These are phyloP conservation scores for Fomitopsis betulina DNA, from an alignment of 1,284 basidiomycete genomes.

Conservation along the genomic window DNA sequence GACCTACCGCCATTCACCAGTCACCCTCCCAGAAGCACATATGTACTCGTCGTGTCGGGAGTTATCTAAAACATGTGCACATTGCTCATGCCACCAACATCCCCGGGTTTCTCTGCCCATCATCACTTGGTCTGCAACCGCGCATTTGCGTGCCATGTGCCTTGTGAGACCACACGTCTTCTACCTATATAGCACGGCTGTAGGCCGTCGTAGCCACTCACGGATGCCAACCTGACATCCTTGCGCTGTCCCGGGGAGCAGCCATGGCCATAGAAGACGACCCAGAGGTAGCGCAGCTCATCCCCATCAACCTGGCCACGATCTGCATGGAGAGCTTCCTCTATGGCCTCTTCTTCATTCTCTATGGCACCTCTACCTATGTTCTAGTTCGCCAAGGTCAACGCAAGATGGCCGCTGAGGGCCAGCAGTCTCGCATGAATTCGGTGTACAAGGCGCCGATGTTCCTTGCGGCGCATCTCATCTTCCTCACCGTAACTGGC, in stretches of 20 bases:
- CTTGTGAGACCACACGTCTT: neutral
- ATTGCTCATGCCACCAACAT: neutral
- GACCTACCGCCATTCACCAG: neutral
- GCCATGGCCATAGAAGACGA: conserved; percentile 3
- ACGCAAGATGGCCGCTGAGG: neutral
- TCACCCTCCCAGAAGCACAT: no score
- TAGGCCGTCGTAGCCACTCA: neutral
- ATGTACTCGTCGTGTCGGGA: neutral
- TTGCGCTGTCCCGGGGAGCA: neutral
- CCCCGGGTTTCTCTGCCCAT: neutral
- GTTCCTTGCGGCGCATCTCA: conserved; percentile 3
- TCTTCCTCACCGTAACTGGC: conserved; percentile 5
- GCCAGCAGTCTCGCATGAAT: neutral
- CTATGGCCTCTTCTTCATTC: conserved; percentile 4
- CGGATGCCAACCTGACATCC: neutral
- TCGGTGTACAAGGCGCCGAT: conserved; percentile 1
- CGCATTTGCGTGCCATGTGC: neutral
- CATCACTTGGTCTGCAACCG: neutral
- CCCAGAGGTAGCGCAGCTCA: neutral
- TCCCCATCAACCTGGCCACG: conserved; percentile 4
- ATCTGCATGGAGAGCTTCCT: conserved; percentile 5
- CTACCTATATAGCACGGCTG: neutral
- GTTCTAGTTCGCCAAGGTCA: neutral
- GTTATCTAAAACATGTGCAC: neutral
- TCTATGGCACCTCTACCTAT: conserved; percentile 2